phyloP scores from a whole-genome alignment of 345 rosid genomes.

The Bruguiera gymnorhiza region DNA sequence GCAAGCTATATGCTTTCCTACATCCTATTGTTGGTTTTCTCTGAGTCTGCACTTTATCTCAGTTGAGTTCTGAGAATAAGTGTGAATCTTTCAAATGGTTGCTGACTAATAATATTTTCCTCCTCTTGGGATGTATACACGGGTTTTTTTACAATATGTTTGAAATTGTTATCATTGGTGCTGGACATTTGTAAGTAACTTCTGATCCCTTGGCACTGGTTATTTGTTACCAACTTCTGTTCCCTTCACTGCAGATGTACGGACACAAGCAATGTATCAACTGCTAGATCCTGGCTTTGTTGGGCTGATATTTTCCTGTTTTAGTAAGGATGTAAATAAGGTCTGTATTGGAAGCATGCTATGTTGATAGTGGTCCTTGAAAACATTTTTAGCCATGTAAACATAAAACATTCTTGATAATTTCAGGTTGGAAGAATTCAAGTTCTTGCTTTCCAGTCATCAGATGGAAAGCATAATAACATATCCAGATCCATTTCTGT shows the following conservation, averaged over 20 bases:
- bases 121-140: too few relatives aligned
- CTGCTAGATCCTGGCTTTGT: conserved; percentile 94
- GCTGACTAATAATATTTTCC: too few relatives aligned
- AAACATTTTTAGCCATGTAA: conserved; percentile 11
- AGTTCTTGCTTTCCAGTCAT: conserved; percentile 95
- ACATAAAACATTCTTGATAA: conserved; percentile 13
- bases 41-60: too few relatives aligned
- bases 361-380: conserved; percentile 1
- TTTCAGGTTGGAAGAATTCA: conserved; percentile 94
- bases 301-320: conserved; percentile 94
- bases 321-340: conserved; percentile 86
- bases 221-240: conserved; percentile 11
- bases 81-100: too few relatives aligned
- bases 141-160: too few relatives aligned
- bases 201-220: conserved; percentile 4
- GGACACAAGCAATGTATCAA: conserved; percentile 98
- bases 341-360: conserved; percentile 33
- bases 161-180: too few relatives aligned
- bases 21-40: too few relatives aligned
- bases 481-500: conserved; percentile 43
- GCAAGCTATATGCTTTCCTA: too few relatives aligned
- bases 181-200: not conserved
- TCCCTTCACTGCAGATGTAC: conserved; percentile 66
- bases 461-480: conserved; percentile 71
- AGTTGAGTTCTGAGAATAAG: too few relatives aligned